Conservation (phyloP, 1,139 yeast species). For the Yamadazyma pseudoaaseri region DNA sequence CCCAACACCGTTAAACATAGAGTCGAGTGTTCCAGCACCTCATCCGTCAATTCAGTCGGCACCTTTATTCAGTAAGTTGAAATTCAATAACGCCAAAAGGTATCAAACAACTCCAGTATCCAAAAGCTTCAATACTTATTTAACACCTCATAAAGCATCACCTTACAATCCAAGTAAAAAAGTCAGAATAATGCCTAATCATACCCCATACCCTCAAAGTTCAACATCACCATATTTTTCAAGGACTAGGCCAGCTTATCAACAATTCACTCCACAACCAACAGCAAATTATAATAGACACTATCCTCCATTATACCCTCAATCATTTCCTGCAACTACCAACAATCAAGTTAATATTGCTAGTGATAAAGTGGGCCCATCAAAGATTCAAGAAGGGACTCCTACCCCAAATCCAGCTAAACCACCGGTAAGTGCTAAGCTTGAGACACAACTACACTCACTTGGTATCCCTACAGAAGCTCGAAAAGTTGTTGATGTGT, state of each 20-base stretch:
- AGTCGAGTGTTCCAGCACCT: conserved; percentile 4
- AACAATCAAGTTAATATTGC: background rate
- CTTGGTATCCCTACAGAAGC: conserved; percentile 2
- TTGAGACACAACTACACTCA: conserved; percentile 1
- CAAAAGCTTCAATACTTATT: conserved; percentile 14
- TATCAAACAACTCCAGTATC: conserved; percentile 13
- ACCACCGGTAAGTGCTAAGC: background rate
- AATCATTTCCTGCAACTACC: background rate
- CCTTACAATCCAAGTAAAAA: conserved; percentile 12
- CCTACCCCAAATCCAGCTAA: background rate
- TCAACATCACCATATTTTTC: conserved; percentile 13
- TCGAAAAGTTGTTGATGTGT: conserved; percentile 46
- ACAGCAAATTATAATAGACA: conserved; percentile 11
- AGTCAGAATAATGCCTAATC: conserved; percentile 7
- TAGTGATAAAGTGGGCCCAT: background rate
- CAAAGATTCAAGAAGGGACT: background rate
- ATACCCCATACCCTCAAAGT: conserved; percentile 7
- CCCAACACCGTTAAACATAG: conserved; percentile 43
- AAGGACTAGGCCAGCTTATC: conserved; percentile 9
- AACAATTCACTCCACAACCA: conserved; percentile 17
- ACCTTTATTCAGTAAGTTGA: conserved; percentile 28
- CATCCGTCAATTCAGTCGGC: conserved; percentile 14
- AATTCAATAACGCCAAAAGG: conserved; percentile 8
- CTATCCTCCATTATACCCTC: conserved; percentile 8
- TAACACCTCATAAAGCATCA: conserved; percentile 17